Base-by-base conservation (phyloP, 257 asterid genomes). In the Phtheirospermum japonicum region DNA sequence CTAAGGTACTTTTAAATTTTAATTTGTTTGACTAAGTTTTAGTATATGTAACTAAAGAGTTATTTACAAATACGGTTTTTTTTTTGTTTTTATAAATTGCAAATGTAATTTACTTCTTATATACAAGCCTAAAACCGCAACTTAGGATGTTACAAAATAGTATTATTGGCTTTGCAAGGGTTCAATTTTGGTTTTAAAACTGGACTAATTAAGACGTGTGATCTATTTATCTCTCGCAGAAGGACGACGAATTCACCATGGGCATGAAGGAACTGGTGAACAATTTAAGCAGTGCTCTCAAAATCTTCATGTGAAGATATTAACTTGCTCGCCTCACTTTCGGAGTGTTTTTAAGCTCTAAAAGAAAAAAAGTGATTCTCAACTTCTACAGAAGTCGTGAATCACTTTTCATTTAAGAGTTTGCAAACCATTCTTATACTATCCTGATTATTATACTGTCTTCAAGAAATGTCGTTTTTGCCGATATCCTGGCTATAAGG, bases 1-100 rank as follows among this genome's bases (percentile, higher is more conserved):
- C 93, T 32, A 75, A 75, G 93, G 93, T 82, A 74, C 4, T 13
- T 52, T 17, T 14, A 6, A 7, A 17, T 4, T 8, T 57, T 26
- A 12, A 12, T 32, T 28, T 20, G 43, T 32, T 56, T 56, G 42
- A 36, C n/a, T n/a, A n/a, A n/a, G n/a, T 36, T 36, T 6, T 6
- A 2, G 8, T 36, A 36, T 36, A 36, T 39, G 5, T 39, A 39
- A 9, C n/a, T n/a, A n/a, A n/a, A n/a, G n/a, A n/a, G n/a, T n/a
- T n/a, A n/a, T n/a, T n/a, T n/a, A n/a, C n/a, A n/a, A n/a, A n/a
- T n/a, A n/a, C n/a, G n/a, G n/a, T n/a, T n/a, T n/a, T n/a, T n/a
- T n/a, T n/a, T n/a, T n/a, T n/a, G n/a, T n/a, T n/a, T n/a, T n/a
- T n/a, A n/a, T n/a, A n/a, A n/a, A n/a, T n/a, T n/a, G n/a, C n/a